Base-by-base conservation (phyloP, 495 filamentous ascomycete genomes). In the Letharia columbiana region DNA sequence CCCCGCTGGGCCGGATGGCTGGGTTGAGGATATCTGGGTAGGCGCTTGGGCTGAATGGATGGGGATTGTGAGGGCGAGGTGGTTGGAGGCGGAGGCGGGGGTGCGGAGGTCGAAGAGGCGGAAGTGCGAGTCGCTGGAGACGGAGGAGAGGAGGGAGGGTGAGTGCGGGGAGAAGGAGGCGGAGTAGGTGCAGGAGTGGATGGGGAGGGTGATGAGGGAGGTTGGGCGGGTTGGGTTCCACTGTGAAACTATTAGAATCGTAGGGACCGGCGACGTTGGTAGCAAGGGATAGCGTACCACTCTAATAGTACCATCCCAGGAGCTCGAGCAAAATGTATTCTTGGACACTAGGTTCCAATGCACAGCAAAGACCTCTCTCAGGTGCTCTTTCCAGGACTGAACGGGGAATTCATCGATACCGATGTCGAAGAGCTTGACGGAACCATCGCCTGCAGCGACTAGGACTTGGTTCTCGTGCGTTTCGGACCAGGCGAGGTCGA, bases 281-380 rank as follows among this genome's bases (percentile, higher is more conserved):
- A 13, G 52, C 10, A 40, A 37, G 64, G 45, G 64, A 33, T 33
- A 28, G 74, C 79, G 42, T 77, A 86, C 85, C 66, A 98, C 82
- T 75, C 96, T 96, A 47, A 98, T 82, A 11, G 89, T 93, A 60
- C 93, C 93, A 73, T 98, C 94, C 94, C 94, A 98, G 35, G 89
- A 92, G 63, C 83, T 87, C 20, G 90, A 92, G 64, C 89, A 84
- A 73, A 98, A 98, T 8, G 85, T 87, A 69, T 91, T 88, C 73
- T 98, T 98, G n/a, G 87, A 82, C 40, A 94, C 82, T 9, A 92
- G 85, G 71, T 95, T 96, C 94, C 94, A 98, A 71, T 85, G 81
- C 10, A 96, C 89, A 47, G 90, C 89, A 76, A 96, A 96, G 7
- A 92, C 87, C 74, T 98, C 94, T 47, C 92, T 85, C 61, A 85